These are phyloP conservation scores for Calonectria honghensis DNA, from an alignment of 2,329 filamentous ascomycete genomes.

Conservation along the genomic window DNA sequence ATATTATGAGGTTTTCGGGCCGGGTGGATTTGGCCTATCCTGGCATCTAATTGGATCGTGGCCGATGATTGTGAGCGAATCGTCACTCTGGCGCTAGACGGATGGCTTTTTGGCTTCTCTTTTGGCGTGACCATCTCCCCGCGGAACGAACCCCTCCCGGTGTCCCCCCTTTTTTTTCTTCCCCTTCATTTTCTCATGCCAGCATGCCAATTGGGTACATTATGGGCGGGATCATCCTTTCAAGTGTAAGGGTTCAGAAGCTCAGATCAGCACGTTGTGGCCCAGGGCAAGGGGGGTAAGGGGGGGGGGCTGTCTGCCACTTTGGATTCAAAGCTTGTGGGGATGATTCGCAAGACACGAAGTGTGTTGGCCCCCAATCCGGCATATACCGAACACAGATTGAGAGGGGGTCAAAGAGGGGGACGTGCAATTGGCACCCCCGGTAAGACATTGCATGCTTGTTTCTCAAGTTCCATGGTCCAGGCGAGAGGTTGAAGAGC, in stretches of 20 bases:
- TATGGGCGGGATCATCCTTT: background rate
- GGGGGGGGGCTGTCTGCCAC: background rate
- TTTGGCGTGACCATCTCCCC: constrained; percentile 34
- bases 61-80: constrained; percentile 51
- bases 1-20: constrained; percentile 46
- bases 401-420: background rate
- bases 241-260: background rate
- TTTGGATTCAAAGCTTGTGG: background rate
- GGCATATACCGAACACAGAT: background rate
- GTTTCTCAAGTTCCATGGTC: background rate
- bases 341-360: constrained; percentile 9
- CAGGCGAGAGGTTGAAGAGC: background rate
- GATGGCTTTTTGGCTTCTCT: constrained; percentile 48
- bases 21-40: constrained; percentile 48
- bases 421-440: background rate
- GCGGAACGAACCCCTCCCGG: constrained; percentile 18
- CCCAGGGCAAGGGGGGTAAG: background rate
- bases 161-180: constrained; percentile 22
- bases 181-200: background rate
- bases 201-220: constrained; percentile 9
- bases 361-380: constrained; percentile 19
- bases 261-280: constrained; percentile 17
- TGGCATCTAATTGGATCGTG: constrained; percentile 52
- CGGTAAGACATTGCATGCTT: background rate
- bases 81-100: constrained; percentile 51